These are phyloP conservation scores for Cupressus sempervirens DNA, from an alignment of 75 land plant genomes.

Conservation along the genomic window DNA sequence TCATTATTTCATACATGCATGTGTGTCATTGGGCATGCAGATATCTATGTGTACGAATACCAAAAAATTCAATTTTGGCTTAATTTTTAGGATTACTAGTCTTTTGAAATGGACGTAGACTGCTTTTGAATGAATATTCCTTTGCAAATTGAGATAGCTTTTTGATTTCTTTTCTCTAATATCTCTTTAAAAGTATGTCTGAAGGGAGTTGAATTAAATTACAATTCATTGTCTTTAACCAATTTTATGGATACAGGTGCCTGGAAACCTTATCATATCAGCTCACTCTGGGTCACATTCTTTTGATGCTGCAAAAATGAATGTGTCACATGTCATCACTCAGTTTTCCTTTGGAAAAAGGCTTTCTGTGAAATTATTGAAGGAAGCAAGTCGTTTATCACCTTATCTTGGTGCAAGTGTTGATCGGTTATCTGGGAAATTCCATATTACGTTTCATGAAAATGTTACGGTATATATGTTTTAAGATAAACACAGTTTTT, in stretches of 20 bases:
- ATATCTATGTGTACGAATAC: not conserved
- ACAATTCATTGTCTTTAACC: conserved; percentile 1
- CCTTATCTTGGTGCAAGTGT: conserved; percentile 68
- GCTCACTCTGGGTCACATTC: conserved; percentile 95
- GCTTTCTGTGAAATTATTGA: conserved; percentile 41
- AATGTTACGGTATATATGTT: conserved; percentile 85
- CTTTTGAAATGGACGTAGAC: not conserved
- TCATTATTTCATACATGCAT: not conserved
- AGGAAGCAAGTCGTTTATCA: conserved; percentile 54
- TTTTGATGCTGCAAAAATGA: conserved; percentile 87
- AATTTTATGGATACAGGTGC: conserved; percentile 63
- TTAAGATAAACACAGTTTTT: too few relatives aligned
- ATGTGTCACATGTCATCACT: conserved; percentile 83
- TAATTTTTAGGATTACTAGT: not conserved
- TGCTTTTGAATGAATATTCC: not conserved
- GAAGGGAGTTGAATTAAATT: not conserved
- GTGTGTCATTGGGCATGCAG: not conserved
- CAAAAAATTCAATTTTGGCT: not conserved
- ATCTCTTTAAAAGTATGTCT: not conserved
- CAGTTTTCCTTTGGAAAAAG: conserved; percentile 79
- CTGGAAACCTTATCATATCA: conserved; percentile 84
- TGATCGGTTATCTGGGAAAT: conserved; percentile 60
- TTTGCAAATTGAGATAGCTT: not conserved
- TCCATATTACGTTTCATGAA: conserved; percentile 61
- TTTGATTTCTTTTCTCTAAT: not conserved